These are phyloP conservation scores for Penicillium sp. DNA, from an alignment of 2,329 filamentous ascomycete genomes.

Conservation along the genomic window DNA sequence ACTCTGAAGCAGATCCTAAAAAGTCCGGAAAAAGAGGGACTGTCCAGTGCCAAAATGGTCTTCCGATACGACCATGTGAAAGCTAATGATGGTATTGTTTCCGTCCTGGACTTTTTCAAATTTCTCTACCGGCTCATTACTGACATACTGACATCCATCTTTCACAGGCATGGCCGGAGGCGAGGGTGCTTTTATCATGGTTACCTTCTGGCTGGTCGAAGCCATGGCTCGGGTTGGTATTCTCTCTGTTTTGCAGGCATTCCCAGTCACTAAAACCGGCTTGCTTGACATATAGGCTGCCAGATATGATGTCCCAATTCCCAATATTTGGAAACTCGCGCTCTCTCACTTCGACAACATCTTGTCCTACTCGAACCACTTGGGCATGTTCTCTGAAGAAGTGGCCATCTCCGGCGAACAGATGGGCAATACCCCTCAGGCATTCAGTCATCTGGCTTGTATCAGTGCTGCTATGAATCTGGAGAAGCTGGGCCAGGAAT, in stretches of 20 bases:
- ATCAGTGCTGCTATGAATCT: slow-evolving; percentile 77
- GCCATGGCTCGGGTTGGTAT: slow-evolving; percentile 67
- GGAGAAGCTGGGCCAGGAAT: slow-evolving; percentile 45
- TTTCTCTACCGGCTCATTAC: slow-evolving; percentile 11
- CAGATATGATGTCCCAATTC: slow-evolving; percentile 31
- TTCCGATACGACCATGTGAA: slow-evolving; percentile 70
- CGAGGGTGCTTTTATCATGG: slow-evolving; percentile 78
- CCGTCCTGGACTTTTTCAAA: background rate
- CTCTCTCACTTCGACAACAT: slow-evolving; percentile 75
- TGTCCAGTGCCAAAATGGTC: slow-evolving; percentile 72
- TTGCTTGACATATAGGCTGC: slow-evolving; percentile 21
- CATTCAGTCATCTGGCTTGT: slow-evolving; percentile 72
- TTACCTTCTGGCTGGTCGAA: slow-evolving; percentile 80
- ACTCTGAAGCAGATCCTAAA: slow-evolving; percentile 71
- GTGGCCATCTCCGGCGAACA: slow-evolving; percentile 73
- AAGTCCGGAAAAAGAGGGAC: slow-evolving; percentile 69
- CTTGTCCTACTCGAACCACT: slow-evolving; percentile 71
- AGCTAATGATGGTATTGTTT: slow-evolving; percentile 62
- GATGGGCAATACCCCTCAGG: slow-evolving; percentile 75
- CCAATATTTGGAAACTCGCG: slow-evolving; percentile 44
- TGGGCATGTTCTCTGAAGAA: slow-evolving; percentile 77
- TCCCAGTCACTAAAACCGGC: background rate
- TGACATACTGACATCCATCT: slow-evolving; percentile 17
- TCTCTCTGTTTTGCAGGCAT: background rate
- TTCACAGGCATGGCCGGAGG: slow-evolving; percentile 65